Base-by-base conservation (phyloP, 2,329 filamentous ascomycete genomes). In the Plenodomus tracheiphilus region DNA sequence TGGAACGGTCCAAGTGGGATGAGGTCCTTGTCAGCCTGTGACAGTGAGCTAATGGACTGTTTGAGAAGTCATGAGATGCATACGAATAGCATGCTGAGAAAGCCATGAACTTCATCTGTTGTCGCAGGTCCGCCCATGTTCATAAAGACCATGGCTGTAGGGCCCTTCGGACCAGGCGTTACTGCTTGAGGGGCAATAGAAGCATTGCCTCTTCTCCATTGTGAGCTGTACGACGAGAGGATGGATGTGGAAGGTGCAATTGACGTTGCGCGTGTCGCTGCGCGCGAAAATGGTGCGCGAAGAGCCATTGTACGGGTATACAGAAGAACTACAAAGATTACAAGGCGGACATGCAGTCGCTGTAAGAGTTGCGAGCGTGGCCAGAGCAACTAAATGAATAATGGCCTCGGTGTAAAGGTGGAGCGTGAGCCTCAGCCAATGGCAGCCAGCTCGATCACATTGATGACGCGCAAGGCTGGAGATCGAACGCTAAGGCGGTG, bases 111-210 rank as follows among this genome's bases (percentile, higher is more conserved):
- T 77, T 99, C 91, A 59, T 86, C 84, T 4, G 87, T 88, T 3
- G 89, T 96, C 1, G 90, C 89, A 2, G 94, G 94, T 0, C 94
- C 94, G 51, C 94, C 94, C 94, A 99, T 99, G 75, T 99, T 99
- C 77, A 99, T 84, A 68, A 99, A 97, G 13, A 99, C 94, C 85
- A 99, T 97, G 37, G 94, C 94, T 4, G 94, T 99, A 7, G 92
- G 91, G 0, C 93, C 93, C 68, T 89, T 82, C 2, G 82, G 80
- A 41, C 81, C 83, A 1, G 83, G 83, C 6, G 82, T 79, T 80
- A 91, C 81, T 71, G 95, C 90, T 19, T 95, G 89, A 21, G 62
- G 62, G 49, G 89, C 92, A 18, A 94, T 90, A 13, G 68, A 66
- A 20, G 69, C 68, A 54, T 71, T 70, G 44, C 61, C 55, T 70